Conservation (phyloP, 2,329 filamentous ascomycete species). For the Pyricularia pennisetigena region DNA sequence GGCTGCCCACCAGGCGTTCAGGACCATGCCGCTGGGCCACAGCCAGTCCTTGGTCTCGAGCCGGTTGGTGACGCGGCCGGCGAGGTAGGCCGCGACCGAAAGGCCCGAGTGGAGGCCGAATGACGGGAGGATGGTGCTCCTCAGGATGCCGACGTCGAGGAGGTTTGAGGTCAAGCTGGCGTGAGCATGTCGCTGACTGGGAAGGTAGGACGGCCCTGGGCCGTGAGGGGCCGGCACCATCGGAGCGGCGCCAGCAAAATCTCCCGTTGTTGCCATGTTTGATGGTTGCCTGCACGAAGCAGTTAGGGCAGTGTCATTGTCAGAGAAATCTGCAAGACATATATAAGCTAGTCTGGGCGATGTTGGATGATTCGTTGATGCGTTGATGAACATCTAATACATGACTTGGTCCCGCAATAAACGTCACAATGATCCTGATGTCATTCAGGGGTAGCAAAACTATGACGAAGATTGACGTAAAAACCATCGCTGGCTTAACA, state of each 20-base stretch:
- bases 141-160: slow-evolving; percentile 35
- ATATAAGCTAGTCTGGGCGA: neutral
- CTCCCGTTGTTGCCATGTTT: neutral
- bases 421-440: neutral
- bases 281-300: neutral
- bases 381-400: too few species aligned
- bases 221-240: slow-evolving; percentile 1
- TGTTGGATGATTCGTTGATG: neutral
- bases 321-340: neutral
- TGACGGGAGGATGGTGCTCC: slow-evolving; percentile 42
- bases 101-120: slow-evolving; percentile 42
- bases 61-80: slow-evolving; percentile 39
- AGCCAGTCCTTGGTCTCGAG: slow-evolving; percentile 51
- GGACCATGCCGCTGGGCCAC: slow-evolving; percentile 43
- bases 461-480: neutral
- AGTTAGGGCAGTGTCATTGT: neutral
- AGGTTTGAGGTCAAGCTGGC: slow-evolving; percentile 4
- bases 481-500: neutral
- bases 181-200: neutral
- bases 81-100: slow-evolving; percentile 38
- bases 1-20: slow-evolving; percentile 52
- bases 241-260: slow-evolving; percentile 3
- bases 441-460: neutral
- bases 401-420: neutral
- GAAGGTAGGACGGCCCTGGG: neutral